Evolutionary conservation across 306 rosid species (phyloP).

Genomic region (Luffa acutangula): DNA sequence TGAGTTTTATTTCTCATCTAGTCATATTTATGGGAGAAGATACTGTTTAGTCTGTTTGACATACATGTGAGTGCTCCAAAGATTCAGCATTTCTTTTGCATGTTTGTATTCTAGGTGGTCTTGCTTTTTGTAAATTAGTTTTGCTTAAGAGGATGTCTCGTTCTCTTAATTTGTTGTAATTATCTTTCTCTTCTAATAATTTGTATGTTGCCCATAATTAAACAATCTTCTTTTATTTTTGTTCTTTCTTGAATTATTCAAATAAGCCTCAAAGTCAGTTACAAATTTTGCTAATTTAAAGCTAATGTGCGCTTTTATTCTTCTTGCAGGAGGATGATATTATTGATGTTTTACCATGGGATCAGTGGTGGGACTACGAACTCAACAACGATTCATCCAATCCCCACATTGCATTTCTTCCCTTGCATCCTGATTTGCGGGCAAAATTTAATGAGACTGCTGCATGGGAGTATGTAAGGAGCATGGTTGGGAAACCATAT

Average conservation of each 20-base stretch:
- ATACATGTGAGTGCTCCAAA: not conserved
- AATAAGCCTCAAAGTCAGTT: not conserved
- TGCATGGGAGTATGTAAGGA: conserved; percentile 89
- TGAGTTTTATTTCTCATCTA: not conserved
- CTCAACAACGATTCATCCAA: conserved; percentile 66
- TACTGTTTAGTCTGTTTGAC: not conserved
- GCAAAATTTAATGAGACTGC: conserved; percentile 87
- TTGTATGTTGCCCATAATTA: not conserved
- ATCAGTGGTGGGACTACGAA: conserved; percentile 95
- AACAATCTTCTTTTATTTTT: not conserved
- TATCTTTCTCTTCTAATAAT: not conserved
- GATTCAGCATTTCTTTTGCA: not conserved
- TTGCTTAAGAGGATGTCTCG: not conserved
- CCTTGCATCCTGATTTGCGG: conserved; percentile 71
- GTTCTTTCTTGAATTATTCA: not conserved
- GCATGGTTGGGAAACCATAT: conserved; percentile 80
- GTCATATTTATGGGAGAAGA: not conserved
- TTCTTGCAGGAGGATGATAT: conserved; percentile 74
- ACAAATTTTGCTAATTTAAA: not conserved
- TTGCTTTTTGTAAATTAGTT: not conserved
- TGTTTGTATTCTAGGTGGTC: not conserved
- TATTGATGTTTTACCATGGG: conserved; percentile 82
- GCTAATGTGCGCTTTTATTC: not conserved
- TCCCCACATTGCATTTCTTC: conserved; percentile 94
- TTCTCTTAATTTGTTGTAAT: not conserved